phyloP scores from a whole-genome alignment of 768 basidiomycete genomes.

The Xerocomus brunneocitrinus region DNA sequence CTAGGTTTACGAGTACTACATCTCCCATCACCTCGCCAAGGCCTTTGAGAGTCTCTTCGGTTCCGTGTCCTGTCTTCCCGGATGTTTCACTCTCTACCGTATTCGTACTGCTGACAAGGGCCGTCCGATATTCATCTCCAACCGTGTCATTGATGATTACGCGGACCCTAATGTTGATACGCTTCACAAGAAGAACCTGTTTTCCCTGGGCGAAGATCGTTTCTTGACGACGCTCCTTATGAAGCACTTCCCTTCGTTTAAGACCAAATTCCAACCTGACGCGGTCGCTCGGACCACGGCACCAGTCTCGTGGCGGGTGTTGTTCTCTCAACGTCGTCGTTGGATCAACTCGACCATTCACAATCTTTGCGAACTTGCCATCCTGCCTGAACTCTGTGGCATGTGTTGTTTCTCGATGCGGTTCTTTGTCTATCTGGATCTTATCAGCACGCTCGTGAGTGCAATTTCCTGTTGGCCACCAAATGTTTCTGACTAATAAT shows the following conservation, averaged over 20 bases:
- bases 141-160: slow-evolving; percentile 66
- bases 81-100: slow-evolving; percentile 69
- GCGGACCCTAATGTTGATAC: slow-evolving; percentile 63
- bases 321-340: slow-evolving; percentile 64
- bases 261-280: slow-evolving; percentile 65
- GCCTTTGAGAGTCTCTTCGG: slow-evolving; percentile 67
- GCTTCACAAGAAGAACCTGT: slow-evolving; percentile 66
- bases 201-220: slow-evolving; percentile 68
- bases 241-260: slow-evolving; percentile 67
- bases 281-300: slow-evolving; percentile 60
- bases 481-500: slow-evolving; percentile 5
- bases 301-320: slow-evolving; percentile 55
- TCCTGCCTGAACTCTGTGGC: slow-evolving; percentile 60
- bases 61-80: slow-evolving; percentile 69
- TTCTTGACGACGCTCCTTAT: slow-evolving; percentile 64
- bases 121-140: slow-evolving; percentile 67
- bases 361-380: slow-evolving; percentile 60
- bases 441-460: slow-evolving; percentile 56
- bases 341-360: slow-evolving; percentile 76
- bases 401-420: slow-evolving; percentile 75
- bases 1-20: slow-evolving; percentile 66
- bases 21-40: slow-evolving; percentile 63
- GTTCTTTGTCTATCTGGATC: slow-evolving; percentile 65
- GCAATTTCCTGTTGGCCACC: neutral
- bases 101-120: slow-evolving; percentile 70